Percentiles rank a stretch among this genome's conserved stretches.
Conservation (phyloP, 768 basidiomycete genomes). For the Heimioporus sp. region DNA sequence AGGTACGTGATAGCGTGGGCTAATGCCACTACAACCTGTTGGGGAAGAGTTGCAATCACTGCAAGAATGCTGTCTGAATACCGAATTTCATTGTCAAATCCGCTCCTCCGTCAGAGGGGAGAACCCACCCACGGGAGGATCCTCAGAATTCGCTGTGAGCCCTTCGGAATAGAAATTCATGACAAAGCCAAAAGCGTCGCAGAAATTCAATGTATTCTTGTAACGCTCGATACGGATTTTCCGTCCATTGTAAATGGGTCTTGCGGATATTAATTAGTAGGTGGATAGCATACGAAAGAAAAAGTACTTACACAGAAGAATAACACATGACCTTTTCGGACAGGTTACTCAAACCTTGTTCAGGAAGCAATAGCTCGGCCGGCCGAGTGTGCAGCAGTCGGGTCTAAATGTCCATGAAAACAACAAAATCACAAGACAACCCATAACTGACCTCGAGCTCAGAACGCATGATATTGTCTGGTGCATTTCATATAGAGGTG, state of each 20-base stretch:
- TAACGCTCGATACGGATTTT: constrained; percentile 66
- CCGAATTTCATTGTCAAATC: not conserved
- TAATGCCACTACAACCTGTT: constrained; percentile 66
- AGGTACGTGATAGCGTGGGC: constrained; percentile 74
- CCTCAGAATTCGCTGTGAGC: constrained; percentile 40
- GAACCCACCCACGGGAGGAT: constrained; percentile 19
- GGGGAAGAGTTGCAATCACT: constrained; percentile 62
- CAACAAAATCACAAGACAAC: not conserved
- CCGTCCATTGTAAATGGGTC: constrained; percentile 36
- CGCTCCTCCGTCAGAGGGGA: not conserved
- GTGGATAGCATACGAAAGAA: constrained; percentile 2
- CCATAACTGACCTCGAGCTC: constrained; percentile 72
- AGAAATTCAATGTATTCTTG: constrained; percentile 51
- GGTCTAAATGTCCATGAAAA: constrained; percentile 52
- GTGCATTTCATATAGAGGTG: constrained; percentile 3
- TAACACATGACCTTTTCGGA: constrained; percentile 77
- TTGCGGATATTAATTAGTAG: constrained; percentile 19
- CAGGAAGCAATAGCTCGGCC: constrained; percentile 72
- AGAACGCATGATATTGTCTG: constrained; percentile 80
- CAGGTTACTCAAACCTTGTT: constrained; percentile 54
- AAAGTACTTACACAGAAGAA: constrained; percentile 54
- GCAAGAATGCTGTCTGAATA: constrained; percentile 59
- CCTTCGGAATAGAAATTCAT: constrained; percentile 65
- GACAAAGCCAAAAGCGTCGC: constrained; percentile 66
- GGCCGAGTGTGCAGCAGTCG: constrained; percentile 84